Percentiles rank a stretch among this genome's conserved stretches.
These are phyloP conservation scores for Panicum hallii DNA, from an alignment of 202 grass and related monocot species.

Conservation along the genomic window DNA sequence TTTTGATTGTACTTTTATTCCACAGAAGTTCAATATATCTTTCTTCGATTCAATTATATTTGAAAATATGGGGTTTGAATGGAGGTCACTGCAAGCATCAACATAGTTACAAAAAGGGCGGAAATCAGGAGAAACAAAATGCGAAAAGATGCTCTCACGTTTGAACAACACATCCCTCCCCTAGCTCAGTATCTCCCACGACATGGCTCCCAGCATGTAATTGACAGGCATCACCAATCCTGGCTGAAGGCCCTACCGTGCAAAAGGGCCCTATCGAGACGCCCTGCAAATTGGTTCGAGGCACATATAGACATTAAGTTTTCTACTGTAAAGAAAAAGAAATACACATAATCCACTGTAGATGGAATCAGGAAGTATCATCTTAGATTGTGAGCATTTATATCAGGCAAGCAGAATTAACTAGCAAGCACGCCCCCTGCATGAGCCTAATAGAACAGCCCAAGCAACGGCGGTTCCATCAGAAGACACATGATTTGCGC, in stretches of 20 bases:
- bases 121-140: conserved; percentile 9
- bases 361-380: neutral
- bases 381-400: neutral
- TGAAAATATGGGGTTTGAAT: neutral
- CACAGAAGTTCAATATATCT: neutral
- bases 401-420: conserved; percentile 15
- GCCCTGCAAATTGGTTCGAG: conserved; percentile 48
- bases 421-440: conserved; percentile 17
- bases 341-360: neutral
- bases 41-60: neutral
- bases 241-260: conserved; percentile 68
- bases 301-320: conserved; percentile 24
- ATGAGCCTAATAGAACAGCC: conserved; percentile 23
- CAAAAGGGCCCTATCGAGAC: conserved; percentile 91
- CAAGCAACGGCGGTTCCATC: neutral
- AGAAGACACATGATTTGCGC: neutral
- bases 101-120: neutral
- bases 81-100: neutral
- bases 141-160: conserved; percentile 47
- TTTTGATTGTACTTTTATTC: neutral
- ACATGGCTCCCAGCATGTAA: conserved; percentile 84
- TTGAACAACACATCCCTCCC: conserved; percentile 70
- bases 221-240: conserved; percentile 73
- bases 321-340: neutral
- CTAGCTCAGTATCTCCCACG: conserved; percentile 74